These are phyloP conservation scores for Wallacemonas sp. DNA, from an alignment of 208 protist genomes.

Conservation along the genomic window DNA sequence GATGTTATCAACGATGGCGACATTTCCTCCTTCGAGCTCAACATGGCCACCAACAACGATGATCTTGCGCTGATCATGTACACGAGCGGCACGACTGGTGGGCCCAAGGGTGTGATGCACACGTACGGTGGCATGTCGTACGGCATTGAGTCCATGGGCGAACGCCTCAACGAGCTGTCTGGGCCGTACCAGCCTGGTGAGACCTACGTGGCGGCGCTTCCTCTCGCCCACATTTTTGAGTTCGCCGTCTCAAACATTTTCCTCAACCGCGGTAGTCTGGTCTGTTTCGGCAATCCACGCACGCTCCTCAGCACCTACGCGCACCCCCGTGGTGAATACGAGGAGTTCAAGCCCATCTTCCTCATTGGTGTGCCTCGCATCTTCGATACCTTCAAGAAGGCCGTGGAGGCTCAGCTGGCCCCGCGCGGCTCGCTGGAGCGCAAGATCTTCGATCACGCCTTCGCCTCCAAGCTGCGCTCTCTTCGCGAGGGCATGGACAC, in stretches of 20 bases:
- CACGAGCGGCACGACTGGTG: constrained; percentile 68
- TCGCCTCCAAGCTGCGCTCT: constrained; percentile 26
- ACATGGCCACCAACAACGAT: constrained; percentile 22
- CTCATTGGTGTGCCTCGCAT: constrained; percentile 59
- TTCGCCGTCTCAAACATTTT: constrained; percentile 46
- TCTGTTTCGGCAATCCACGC: constrained; percentile 42
- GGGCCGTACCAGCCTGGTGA: constrained; percentile 38
- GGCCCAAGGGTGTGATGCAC: constrained; percentile 69
- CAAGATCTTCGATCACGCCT: constrained; percentile 45
- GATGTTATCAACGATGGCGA: constrained; percentile 26
- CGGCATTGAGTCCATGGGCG: constrained; percentile 18
- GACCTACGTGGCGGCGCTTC: constrained; percentile 57
- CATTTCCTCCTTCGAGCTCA: constrained; percentile 11
- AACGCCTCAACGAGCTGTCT: constrained; percentile 29
- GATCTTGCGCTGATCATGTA: constrained; percentile 56
- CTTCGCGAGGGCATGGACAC: constrained; percentile 37
- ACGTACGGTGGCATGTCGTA: constrained; percentile 37
- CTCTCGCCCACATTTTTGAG: constrained; percentile 77
- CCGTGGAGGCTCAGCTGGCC: constrained; percentile 33
- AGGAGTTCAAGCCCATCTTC: constrained; percentile 45
- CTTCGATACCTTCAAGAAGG: constrained; percentile 56
- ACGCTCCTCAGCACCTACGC: constrained; percentile 33
- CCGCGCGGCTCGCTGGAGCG: constrained; percentile 23
- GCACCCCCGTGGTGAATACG: constrained; percentile 39
- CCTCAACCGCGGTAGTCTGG: constrained; percentile 27